phyloP scores from a whole-genome alignment of 257 asterid genomes.

The Solanum clarkiae region DNA sequence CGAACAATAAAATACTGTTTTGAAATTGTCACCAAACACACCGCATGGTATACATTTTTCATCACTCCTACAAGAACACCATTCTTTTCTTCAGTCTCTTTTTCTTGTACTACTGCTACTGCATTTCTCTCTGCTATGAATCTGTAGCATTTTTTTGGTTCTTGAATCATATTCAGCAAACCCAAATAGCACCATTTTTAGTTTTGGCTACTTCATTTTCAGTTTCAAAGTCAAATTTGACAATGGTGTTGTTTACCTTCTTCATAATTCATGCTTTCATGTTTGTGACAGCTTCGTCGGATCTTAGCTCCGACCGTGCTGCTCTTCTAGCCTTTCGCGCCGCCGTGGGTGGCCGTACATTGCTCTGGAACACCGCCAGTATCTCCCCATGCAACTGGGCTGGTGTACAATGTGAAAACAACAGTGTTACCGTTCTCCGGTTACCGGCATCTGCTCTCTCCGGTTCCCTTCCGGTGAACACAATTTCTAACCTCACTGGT shows the following conservation, averaged over 20 bases:
- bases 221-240: not conserved
- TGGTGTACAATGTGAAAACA: constrained; percentile 50
- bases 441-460: constrained; percentile 68
- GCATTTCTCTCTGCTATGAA: not conserved
- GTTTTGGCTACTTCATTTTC: not conserved
- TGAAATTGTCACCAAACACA: not conserved
- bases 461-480: constrained; percentile 34
- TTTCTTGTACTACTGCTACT: not conserved
- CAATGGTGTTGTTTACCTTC: constrained; percentile 7
- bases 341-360: constrained; percentile 58
- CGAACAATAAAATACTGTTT: not conserved
- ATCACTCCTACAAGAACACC: not conserved
- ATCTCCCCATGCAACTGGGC: constrained; percentile 60
- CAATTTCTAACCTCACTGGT: constrained; percentile 30
- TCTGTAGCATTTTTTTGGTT: not conserved
- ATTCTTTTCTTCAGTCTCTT: not conserved
- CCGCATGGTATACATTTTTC: not conserved
- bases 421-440: constrained; percentile 53
- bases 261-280: constrained; percentile 12
- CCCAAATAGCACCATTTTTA: not conserved
- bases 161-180: not conserved
- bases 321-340: constrained; percentile 60
- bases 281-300: constrained; percentile 16
- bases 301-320: constrained; percentile 39
- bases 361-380: constrained; percentile 46